Evolutionary conservation across 371 early-diverging fungal species (phyloP), one percentile per base, ranked within the genome.

Genomic region (Mortierella sp.): DNA sequence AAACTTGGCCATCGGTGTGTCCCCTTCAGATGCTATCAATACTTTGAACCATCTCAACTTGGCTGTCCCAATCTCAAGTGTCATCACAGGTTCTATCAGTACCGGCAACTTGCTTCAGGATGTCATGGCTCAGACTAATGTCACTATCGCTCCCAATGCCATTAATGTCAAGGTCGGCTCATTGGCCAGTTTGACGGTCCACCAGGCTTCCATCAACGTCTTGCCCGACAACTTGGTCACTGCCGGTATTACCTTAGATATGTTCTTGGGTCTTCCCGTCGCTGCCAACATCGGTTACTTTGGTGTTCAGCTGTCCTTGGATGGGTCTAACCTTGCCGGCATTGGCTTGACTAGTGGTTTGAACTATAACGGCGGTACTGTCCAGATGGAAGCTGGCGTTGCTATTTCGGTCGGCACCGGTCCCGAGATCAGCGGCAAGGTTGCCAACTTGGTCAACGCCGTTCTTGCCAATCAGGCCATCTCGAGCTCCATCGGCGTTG

Each of bases 201-300:
- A 79, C 32, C 74, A 79, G 51, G 79, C 79, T 31, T 19, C 65
- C 26, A 79, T 79, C 28, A 74, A 66, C 26, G 70, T 79, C 42
- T 37, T 79, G 67, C 79, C 79, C 64, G 70, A 66, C 68, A 79
- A 79, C 67, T 26, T 70, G 54, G 55, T 79, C 61, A 66, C 70
- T 26, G 67, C 57, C 15, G 66, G 63, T 9, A 64, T 79, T 64
- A 70, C 69, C 51, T 59, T 79, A 23, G 79, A 79, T 23, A 68
- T 79, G 70, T 79, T 79, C 74, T 37, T 79, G 49, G 79, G 79
- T 51, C 17, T 79, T 37, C 79, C 79, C 19, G 60, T 79, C 42
- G 63, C 59, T 40, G 79, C 74, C 66, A 73, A 79, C 69, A 79
- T 79, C 56, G 79, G 79, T 13, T 79, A 73, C 70, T 64, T 79